A percentile compares a stretch with the other conserved stretches of the same genome.
Conservation (phyloP, 331 rosid genomes). For the Arachis monticola region DNA sequence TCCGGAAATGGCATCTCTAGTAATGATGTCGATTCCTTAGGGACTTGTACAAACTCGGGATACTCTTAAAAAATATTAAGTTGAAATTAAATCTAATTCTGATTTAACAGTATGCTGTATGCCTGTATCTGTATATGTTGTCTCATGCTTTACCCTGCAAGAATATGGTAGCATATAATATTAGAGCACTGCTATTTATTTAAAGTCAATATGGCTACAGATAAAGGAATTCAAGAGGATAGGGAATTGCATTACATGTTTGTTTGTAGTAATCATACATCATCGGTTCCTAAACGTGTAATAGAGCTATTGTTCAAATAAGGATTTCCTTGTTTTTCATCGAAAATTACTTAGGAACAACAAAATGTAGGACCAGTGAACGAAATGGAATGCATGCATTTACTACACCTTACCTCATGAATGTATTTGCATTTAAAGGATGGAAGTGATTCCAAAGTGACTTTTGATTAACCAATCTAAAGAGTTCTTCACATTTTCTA, state of each 20-base stretch:
- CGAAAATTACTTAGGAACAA: neutral
- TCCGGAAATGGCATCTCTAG: constrained; percentile 29
- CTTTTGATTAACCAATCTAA: neutral
- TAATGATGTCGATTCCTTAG: constrained; percentile 12
- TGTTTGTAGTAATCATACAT: neutral
- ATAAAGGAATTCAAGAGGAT: constrained; percentile 1
- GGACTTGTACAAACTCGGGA: constrained; percentile 22
- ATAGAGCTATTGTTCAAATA: constrained; percentile 10
- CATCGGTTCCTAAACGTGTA: constrained; percentile 17
- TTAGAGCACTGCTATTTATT: neutral
- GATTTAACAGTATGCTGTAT: constrained; percentile 32
- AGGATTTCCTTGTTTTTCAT: constrained; percentile 14
- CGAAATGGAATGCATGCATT: constrained; percentile 1
- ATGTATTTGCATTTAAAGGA: neutral
- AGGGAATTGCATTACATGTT: neutral
- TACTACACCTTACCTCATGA: neutral
- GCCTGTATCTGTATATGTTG: constrained; percentile 25
- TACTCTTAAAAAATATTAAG: constrained; percentile 6
- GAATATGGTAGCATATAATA: constrained; percentile 21
- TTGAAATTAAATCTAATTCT: constrained; percentile 32
- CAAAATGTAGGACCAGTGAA: neutral
- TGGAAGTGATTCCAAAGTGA: constrained; percentile 13
- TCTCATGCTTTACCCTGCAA: constrained; percentile 44
- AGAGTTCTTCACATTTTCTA: neutral
- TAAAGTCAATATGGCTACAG: constrained; percentile 5